These are phyloP conservation scores for Dovyalis caffra DNA, from an alignment of 345 rosid genomes.

Conservation along the genomic window DNA sequence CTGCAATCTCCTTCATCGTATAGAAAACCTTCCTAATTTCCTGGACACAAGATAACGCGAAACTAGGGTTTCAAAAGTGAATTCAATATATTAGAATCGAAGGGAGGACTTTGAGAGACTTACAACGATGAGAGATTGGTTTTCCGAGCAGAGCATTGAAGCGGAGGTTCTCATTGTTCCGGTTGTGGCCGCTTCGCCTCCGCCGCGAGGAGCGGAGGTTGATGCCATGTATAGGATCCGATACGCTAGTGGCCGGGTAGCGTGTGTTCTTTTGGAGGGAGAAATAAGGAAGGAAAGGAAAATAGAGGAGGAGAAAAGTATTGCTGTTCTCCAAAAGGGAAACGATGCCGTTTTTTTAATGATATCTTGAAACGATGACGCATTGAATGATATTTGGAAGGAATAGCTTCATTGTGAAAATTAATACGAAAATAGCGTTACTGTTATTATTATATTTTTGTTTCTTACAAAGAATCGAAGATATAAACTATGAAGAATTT, in stretches of 20 bases:
- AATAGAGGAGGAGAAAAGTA: no score
- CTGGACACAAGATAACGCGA: conserved; percentile 33
- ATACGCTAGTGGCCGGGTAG: neutral
- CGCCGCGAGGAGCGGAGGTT: conserved; percentile 12
- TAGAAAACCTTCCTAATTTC: conserved; percentile 64
- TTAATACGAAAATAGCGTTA: no score
- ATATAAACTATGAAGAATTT: no score
- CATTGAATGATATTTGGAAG: no score
- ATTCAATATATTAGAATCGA: neutral
- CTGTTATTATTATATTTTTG: no score
- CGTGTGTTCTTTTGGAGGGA: no score
- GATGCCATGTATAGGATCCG: conserved; percentile 10
- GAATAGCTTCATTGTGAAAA: no score
- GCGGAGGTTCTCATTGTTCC: conserved; percentile 56
- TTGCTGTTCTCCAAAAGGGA: no score
- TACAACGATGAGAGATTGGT: conserved; percentile 52
- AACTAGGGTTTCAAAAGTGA: neutral
- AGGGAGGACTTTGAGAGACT: conserved; percentile 12
- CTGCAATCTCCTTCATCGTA: conserved; percentile 66
- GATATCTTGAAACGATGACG: no score
- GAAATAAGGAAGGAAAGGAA: no score
- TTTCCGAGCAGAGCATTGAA: conserved; percentile 45
- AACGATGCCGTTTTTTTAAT: no score
- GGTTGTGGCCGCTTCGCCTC: conserved; percentile 22
- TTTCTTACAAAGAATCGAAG: no score